These are phyloP conservation scores for Collybia nuda DNA, from an alignment of 768 basidiomycete genomes.

Conservation along the genomic window DNA sequence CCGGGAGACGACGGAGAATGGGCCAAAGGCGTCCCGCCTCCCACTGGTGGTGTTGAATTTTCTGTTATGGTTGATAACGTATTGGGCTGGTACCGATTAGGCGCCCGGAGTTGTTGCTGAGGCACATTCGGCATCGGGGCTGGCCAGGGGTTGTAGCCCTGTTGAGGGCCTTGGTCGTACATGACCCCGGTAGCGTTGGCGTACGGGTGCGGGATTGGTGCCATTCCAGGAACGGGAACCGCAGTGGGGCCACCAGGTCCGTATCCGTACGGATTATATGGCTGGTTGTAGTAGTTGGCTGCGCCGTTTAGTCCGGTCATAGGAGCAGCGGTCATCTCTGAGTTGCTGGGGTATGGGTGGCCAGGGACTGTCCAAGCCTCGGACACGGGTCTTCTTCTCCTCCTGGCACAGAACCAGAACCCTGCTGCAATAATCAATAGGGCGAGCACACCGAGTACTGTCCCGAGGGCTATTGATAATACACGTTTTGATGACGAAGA, in stretches of 20 bases:
- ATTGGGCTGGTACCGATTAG: constrained; percentile 15
- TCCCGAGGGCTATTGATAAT: constrained; percentile 31
- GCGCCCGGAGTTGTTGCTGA: constrained; percentile 13
- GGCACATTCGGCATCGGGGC: not conserved
- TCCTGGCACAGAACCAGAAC: constrained; percentile 27
- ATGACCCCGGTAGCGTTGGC: not conserved
- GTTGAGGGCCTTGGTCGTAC: constrained; percentile 13
- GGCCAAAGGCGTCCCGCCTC: constrained; percentile 10
- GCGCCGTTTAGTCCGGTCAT: not conserved
- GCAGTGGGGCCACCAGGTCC: constrained; percentile 8
- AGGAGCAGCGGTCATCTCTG: not conserved
- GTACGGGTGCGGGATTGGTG: constrained; percentile 9
- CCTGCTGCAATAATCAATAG: constrained; percentile 23
- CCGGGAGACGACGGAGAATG: constrained; percentile 10
- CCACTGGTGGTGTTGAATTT: constrained; percentile 12
- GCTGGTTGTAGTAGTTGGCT: not conserved
- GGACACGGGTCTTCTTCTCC: constrained; percentile 26
- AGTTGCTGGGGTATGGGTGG: constrained; percentile 10
- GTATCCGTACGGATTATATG: too few species aligned
- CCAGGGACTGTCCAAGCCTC: constrained; percentile 35
- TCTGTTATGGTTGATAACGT: constrained; percentile 19
- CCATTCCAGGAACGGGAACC: constrained; percentile 4
- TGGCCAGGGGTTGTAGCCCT: not conserved
- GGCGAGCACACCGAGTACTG: constrained; percentile 28
- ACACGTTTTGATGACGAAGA: constrained; percentile 20